Base-by-base conservation (phyloP, 495 filamentous ascomycete genomes). In the Chlorociboria aeruginascens region DNA sequence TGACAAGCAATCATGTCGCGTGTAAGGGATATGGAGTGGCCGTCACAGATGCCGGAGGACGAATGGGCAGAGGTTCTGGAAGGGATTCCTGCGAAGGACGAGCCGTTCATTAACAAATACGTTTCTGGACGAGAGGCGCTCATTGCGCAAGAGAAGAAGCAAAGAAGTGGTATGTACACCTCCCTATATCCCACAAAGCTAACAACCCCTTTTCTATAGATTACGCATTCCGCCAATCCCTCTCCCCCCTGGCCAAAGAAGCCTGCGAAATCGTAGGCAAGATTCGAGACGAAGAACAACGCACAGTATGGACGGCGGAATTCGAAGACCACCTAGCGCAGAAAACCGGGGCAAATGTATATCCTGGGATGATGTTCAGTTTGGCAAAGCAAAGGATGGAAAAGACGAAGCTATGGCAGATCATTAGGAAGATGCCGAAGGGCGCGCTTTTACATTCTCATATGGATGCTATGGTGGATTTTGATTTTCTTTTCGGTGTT, bases 361-460 rank as follows among this genome's bases (percentile, higher is more conserved):
- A 83, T 59, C 87, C 86, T 1, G 87, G 89, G 1, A 90, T 93
- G 76, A 89, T 90, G 82, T 94, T 94, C 57, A 76, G 72, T 8
- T 68, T 87, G 20, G 86, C 86, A 50, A 87, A 84, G 61, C 73
- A 78, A 17, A 71, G 77, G 8, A 88, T 95, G 78, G 85, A 90
- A 61, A 70, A 71, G 52, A 89, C 85, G 6, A 81, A 80, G 55
- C 71, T 95, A 8, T 97, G 88, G 86, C 73, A 75, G 51, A 92
- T 96, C 45, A 75, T 95, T 3, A 71, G 80, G 41, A 73, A 66
- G 37, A 85, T 98, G 84, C 92, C 92, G 16, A 97, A 98, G 60
- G 92, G 92, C 3, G 79, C 84, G 4, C 71, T 97, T 8, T 64
- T 97, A 45, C 89, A 96, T 65, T 84, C 87, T 7, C 87, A 96